Evolutionary conservation across 352 stramenopile species (phyloP), one percentile per base, ranked within the genome.

Genomic region (Pythium sp.): DNA sequence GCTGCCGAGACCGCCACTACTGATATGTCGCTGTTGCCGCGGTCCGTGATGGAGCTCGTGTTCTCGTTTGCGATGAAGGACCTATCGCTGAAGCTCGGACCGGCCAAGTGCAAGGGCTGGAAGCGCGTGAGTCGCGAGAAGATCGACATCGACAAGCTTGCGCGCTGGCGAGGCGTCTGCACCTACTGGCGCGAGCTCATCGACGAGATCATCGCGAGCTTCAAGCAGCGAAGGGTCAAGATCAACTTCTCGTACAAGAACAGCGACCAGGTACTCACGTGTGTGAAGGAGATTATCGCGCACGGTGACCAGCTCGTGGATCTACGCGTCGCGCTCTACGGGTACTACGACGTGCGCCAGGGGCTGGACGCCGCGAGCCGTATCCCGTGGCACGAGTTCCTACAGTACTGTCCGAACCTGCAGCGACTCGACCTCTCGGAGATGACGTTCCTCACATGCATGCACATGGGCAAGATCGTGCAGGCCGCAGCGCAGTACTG

Each of bases 41-140:
- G 78, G 46, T 71, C 78, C 1, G 76, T 82, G 15, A 76, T 86
- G 78, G 80, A 84, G 68, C 63, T 86, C 38, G 64, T 88, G 32
- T 72, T 86, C 67, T 81, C 80, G 22, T 88, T 82, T 56, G 80
- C 80, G 5, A 68, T 85, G 57, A 82, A 86, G 55, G 77, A 88
- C 58, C 64, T 88, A 26, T 73, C 71, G 28, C 74, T 82, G 46
- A 80, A 84, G 55, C 69, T 88, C 63, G 28, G 73, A n/a, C 80
- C 80, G 5, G 82, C 75, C 32, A 81, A 78, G 68, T 76, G 75
- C 26, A 68, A 73, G 46, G 78, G 78, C 63, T 84, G 78, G 76
- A 69, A 74, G 63, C 74, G 72, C 32, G 71, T 88, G 22, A 41
- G 62, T 7, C 74, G 70, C 28, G 74, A 73, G 59, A 80, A 83